Base-by-base conservation (phyloP, 148 eudicot species). In the Linanthus parryae region DNA sequence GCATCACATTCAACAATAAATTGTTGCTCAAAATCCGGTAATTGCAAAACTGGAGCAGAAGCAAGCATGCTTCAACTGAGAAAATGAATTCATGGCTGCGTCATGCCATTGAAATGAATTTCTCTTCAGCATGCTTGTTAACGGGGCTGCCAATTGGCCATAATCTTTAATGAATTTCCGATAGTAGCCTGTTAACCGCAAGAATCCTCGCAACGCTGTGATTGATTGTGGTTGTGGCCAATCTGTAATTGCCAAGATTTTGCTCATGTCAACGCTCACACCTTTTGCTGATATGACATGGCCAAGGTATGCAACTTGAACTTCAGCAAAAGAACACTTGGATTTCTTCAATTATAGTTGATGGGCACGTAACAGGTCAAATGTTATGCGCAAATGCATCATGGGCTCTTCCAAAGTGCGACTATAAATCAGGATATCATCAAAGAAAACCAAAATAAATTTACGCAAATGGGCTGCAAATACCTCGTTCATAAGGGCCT, bases 51-150 rank as follows among this genome's bases (percentile, higher is more conserved):
- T 0, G 30, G 52, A 3, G 52, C 29, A 42, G 8, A 10, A 39
- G 14, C 21, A 18, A 19, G 20, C n/a, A 11, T 19, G 13, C 3
- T 31, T 58, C 7, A 58, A 21, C 3, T 7, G 4, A 7, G 7
- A 20, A n/a, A 34, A 45, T 3, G 62, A 38, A 2, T 0, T 17
- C 1, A 11, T 21, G 8, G 43, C 43, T 19, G 12, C 44, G 2
- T 2, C 33, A n/a, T 13, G 31, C 52, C 62, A 58, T 1, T 22
- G 2, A 7, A 58, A 58, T 7, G 19, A 11, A 34, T 58, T 44
- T 40, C 23, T 45, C 28, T 22, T 58, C 40, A 45, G 6, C 0
- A 44, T 20, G 8, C 15, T 44, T 0, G 44, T 58, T 5, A 45
- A 18, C 9, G 52, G 52, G 0, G 39, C 29, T 2, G 44, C 30